A percentile compares a stretch with the other conserved stretches of the same genome.
These are phyloP conservation scores for Fusarium vanettenii DNA, from an alignment of 2,329 filamentous ascomycete genomes.

Conservation along the genomic window DNA sequence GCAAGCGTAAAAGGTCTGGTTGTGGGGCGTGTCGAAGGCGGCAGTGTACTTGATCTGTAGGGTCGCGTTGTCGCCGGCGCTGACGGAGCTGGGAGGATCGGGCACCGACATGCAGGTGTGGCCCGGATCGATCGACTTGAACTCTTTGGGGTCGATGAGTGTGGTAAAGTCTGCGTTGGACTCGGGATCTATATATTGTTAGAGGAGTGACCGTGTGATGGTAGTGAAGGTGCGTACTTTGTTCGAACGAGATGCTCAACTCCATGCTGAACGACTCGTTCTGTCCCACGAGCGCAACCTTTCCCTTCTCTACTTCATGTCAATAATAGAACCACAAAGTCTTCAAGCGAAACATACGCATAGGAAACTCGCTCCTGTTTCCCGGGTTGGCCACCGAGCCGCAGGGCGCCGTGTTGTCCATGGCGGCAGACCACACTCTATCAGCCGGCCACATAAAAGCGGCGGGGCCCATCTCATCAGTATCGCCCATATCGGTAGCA, in stretches of 20 bases:
- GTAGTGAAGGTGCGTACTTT: conserved; percentile 50
- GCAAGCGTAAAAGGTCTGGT: conserved; percentile 61
- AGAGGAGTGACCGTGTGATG: not conserved
- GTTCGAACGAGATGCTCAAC: conserved; percentile 63
- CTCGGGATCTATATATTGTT: conserved; percentile 49
- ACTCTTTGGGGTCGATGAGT: conserved; percentile 49
- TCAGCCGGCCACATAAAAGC: conserved; percentile 72
- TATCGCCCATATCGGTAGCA: conserved; percentile 12
- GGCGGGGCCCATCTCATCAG: conserved; percentile 60
- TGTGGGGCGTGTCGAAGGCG: conserved; percentile 54
- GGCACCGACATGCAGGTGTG: conserved; percentile 58
- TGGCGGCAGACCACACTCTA: conserved; percentile 63
- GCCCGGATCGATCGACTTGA: conserved; percentile 55
- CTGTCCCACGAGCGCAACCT: conserved; percentile 66
- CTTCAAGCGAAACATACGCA: conserved; percentile 52
- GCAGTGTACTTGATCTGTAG: conserved; percentile 61
- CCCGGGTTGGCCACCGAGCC: conserved; percentile 60
- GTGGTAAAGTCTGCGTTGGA: conserved; percentile 54
- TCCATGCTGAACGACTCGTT: conserved; percentile 66
- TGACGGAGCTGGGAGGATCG: conserved; percentile 49
- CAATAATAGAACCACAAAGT: not conserved
- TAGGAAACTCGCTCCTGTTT: conserved; percentile 67
- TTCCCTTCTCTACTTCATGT: conserved; percentile 59
- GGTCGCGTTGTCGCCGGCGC: conserved; percentile 57
- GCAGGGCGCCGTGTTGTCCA: conserved; percentile 69